Conservation (phyloP, 192 early-diverging fungal species). For the Thoreauomyces humboldtii region DNA sequence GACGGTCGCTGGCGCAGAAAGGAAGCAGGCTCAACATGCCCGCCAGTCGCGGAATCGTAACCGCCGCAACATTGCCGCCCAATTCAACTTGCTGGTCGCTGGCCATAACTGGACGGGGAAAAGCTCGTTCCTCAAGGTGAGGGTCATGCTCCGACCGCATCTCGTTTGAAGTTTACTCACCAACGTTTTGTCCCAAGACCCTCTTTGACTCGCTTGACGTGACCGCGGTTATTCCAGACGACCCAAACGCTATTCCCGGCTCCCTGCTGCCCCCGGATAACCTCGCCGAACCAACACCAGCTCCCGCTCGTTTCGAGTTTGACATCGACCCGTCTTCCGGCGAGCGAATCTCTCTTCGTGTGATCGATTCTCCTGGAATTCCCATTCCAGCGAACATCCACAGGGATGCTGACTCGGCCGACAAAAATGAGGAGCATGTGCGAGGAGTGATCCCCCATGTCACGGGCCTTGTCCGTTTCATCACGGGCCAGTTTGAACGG, state of each 20-base stretch:
- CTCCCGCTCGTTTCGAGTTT: conserved; percentile 43
- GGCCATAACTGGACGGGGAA: conserved; percentile 50
- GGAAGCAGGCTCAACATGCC: too few species aligned
- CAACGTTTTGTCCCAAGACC: too few species aligned
- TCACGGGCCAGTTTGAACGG: conserved; percentile 48
- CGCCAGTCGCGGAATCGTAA: neutral
- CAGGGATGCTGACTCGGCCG: conserved; percentile 6
- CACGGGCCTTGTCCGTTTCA: conserved; percentile 28
- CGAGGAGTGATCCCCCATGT: conserved; percentile 24
- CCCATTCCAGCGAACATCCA: conserved; percentile 46
- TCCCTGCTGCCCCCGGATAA: conserved; percentile 29
- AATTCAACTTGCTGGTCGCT: conserved; percentile 52
- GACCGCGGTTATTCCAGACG: conserved; percentile 23
- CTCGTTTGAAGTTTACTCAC: too few species aligned
- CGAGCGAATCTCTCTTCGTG: conserved; percentile 38
- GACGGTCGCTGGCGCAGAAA: too few species aligned
- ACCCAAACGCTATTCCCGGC: neutral
- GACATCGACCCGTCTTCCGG: conserved; percentile 14
- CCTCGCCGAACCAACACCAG: conserved; percentile 34
- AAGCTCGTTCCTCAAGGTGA: conserved; percentile 40
- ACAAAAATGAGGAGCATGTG: conserved; percentile 11
- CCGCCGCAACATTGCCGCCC: conserved; percentile 23
- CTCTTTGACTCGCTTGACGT: conserved; percentile 48
- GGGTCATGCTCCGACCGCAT: too few species aligned
- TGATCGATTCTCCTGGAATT: conserved; percentile 56